A percentile compares a stretch with the other conserved stretches of the same genome.
Conservation (phyloP, 2,329 filamentous ascomycete genomes). For the Scytalidium lignicola region DNA sequence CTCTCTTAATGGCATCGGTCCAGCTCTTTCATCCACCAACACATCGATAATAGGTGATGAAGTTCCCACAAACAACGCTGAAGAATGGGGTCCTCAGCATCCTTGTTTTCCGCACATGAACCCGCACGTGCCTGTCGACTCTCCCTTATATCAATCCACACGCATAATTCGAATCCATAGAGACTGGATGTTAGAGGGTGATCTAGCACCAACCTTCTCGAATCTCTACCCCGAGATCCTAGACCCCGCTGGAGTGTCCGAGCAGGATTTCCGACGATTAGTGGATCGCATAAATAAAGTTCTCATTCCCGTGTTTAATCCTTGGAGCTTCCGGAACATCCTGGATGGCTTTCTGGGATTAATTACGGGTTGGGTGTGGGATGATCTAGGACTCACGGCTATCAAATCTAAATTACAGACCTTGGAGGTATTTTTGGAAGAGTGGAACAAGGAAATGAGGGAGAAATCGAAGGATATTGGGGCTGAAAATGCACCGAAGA, state of each 20-base stretch:
- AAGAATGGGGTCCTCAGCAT: constrained; percentile 87
- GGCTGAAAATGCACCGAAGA: constrained; percentile 53
- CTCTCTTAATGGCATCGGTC: constrained; percentile 23
- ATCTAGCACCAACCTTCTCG: constrained; percentile 87
- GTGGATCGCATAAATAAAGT: constrained; percentile 78
- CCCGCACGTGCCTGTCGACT: constrained; percentile 77
- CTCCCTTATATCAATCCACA: constrained; percentile 68
- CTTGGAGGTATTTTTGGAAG: constrained; percentile 77
- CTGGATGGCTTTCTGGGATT: constrained; percentile 75
- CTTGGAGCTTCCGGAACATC: constrained; percentile 70
- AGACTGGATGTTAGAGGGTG: constrained; percentile 87
- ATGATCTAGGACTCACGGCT: constrained; percentile 74
- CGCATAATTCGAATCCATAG: constrained; percentile 86
- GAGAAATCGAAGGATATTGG: constrained; percentile 46
- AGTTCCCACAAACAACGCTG: constrained; percentile 47
- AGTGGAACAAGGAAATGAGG: constrained; percentile 75
- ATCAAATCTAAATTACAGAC: constrained; percentile 66
- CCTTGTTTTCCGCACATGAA: constrained; percentile 94
- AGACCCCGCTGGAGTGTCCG: constrained; percentile 73
- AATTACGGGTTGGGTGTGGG: constrained; percentile 90
- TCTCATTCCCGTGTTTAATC: constrained; percentile 72
- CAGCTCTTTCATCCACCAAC: constrained; percentile 27
- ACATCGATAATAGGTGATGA: constrained; percentile 27
- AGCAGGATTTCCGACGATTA: constrained; percentile 79
- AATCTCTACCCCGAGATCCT: constrained; percentile 96